These are phyloP conservation scores for Musa beccarii DNA, from an alignment of 176 grass and related monocot species.

Conservation along the genomic window DNA sequence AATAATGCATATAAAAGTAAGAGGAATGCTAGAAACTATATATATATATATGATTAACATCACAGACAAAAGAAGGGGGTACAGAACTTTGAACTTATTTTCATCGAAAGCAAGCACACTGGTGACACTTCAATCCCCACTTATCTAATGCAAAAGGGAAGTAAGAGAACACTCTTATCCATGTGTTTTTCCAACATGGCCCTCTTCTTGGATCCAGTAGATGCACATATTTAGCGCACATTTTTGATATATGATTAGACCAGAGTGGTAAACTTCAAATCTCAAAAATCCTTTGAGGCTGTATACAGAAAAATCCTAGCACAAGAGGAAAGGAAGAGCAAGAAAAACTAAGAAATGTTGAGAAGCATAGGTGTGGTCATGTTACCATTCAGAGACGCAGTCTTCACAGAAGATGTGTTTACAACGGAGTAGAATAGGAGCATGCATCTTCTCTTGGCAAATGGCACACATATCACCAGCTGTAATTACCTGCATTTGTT, in stretches of 20 bases:
- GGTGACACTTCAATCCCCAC: too few relatives aligned
- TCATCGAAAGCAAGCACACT: too few relatives aligned
- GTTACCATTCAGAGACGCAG: neutral
- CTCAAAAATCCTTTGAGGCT: neutral
- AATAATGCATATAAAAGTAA: neutral
- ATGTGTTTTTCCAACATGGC: too few relatives aligned
- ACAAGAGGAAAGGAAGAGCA: neutral
- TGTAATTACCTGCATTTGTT: neutral
- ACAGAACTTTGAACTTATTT: too few relatives aligned
- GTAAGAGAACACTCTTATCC: too few relatives aligned
- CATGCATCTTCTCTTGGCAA: conserved; percentile 3
- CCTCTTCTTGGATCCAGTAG: neutral
- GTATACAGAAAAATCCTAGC: neutral
- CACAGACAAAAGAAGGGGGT: too few relatives aligned
- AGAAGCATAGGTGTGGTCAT: neutral
- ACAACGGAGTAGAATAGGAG: neutral
- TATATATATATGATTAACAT: too few relatives aligned
- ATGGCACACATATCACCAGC: conserved; percentile 6
- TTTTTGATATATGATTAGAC: neutral
- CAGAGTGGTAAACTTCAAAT: neutral
- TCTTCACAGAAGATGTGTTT: neutral
- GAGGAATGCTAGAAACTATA: too few relatives aligned
- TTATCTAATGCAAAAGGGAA: too few relatives aligned
- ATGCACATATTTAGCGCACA: neutral
- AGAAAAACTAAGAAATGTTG: neutral